A percentile compares a stretch with the other conserved stretches of the same genome.
phyloP scores from a whole-genome alignment of 345 rosid genomes.

The Moringa oleifera region DNA sequence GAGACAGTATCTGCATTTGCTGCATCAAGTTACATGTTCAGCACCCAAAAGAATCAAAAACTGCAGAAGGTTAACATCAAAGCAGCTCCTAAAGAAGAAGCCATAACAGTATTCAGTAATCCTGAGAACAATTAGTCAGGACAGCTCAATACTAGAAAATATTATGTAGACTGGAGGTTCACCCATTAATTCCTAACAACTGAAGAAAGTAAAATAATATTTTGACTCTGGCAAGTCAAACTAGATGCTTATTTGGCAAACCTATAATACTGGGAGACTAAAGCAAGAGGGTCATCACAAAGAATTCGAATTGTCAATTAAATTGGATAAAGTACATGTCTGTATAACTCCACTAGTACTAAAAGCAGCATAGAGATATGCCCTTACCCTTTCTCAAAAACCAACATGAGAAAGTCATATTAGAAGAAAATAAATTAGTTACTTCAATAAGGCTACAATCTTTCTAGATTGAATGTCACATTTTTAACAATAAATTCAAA shows the following conservation, averaged over 20 bases:
- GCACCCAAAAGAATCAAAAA: constrained; percentile 4
- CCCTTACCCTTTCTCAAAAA: not conserved
- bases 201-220: too few relatives aligned
- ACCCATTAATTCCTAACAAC: not conserved
- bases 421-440: not conserved
- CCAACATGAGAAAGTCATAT: not conserved
- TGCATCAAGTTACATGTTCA: constrained; percentile 10
- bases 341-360: not conserved
- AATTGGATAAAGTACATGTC: not conserved
- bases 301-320: not conserved
- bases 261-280: not conserved
- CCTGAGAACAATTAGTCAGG: not conserved
- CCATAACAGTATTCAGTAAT: not conserved
- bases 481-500: not conserved
- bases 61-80: not conserved
- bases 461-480: not conserved
- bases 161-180: not conserved
- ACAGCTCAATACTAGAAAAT: not conserved
- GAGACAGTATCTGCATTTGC: constrained; percentile 27
- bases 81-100: not conserved
- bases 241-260: not conserved
- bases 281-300: not conserved
- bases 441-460: not conserved
- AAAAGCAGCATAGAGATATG: not conserved
- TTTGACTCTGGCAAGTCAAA: not conserved